These are phyloP conservation scores for Tetracentron sinense DNA, from an alignment of 164 flowering plant species.

Conservation along the genomic window DNA sequence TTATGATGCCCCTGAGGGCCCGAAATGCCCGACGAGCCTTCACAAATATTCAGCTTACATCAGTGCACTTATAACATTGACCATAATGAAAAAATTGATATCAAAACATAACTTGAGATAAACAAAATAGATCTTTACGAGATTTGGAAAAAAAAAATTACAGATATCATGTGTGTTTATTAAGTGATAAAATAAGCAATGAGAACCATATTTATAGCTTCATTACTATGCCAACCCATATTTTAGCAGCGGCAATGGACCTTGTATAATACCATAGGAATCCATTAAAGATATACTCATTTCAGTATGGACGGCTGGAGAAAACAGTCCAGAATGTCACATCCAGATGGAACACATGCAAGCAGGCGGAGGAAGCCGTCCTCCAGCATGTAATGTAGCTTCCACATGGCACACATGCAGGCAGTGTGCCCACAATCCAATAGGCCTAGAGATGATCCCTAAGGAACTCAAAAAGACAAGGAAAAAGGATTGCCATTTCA, in stretches of 20 bases:
- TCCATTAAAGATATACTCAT: not conserved
- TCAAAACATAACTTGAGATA: too few species aligned
- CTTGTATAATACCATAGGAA: too few species aligned
- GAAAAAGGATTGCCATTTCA: too few species aligned
- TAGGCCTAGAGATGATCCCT: not conserved
- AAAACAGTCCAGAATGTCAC: not conserved
- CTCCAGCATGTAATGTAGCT: not conserved
- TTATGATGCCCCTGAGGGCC: slow-evolving; percentile 90
- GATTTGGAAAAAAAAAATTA: too few species aligned
- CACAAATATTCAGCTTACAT: slow-evolving; percentile 16
- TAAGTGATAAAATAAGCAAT: too few species aligned
- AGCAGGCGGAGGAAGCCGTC: not conserved
- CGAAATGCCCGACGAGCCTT: slow-evolving; percentile 96
- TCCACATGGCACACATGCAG: not conserved
- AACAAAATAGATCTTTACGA: too few species aligned
- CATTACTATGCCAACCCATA: too few species aligned
- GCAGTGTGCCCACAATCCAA: not conserved
- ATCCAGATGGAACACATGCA: not conserved
- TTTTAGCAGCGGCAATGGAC: too few species aligned
- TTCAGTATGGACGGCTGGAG: not conserved
- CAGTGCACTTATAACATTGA: slow-evolving; percentile 7
- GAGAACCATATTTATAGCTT: too few species aligned
- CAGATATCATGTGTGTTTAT: too few species aligned
- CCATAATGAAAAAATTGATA: too few species aligned
- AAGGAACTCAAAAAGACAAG: too few species aligned